Conservation (phyloP, 345 rosid species). For the Citrus maxima region DNA sequence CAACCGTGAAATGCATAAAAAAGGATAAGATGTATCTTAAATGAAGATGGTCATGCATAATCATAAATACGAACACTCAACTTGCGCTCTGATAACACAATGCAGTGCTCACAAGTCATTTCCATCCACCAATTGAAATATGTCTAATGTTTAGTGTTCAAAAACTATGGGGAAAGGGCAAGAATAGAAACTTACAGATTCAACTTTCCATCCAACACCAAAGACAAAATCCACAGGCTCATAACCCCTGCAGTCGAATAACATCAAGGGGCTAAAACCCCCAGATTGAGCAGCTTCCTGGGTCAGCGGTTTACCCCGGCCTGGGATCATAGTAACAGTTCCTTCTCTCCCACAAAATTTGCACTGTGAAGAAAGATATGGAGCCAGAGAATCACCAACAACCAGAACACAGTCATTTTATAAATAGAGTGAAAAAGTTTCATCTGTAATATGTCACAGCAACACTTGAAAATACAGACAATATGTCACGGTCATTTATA, state of each 20-base stretch:
- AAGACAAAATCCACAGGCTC: conserved; percentile 74
- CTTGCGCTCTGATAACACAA: not conserved
- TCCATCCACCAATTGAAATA: conserved; percentile 4
- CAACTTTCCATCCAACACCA: conserved; percentile 67
- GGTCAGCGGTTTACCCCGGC: conserved; percentile 64
- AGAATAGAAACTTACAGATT: conserved; percentile 61
- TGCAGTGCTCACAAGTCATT: not conserved
- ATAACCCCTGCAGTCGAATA: conserved; percentile 78
- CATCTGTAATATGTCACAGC: not conserved
- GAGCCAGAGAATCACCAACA: conserved; percentile 5
- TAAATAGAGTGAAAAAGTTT: not conserved
- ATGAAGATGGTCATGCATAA: not conserved
- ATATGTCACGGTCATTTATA: not conserved
- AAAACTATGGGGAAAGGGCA: not conserved
- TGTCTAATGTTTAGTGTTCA: not conserved
- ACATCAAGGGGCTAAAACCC: conserved; percentile 70
- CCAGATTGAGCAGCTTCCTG: conserved; percentile 53
- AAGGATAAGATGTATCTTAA: not conserved
- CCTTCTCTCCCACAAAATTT: conserved; percentile 87
- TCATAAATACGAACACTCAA: not conserved
- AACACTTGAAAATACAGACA: not conserved
- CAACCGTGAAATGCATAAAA: not conserved
- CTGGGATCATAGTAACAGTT: conserved; percentile 68
- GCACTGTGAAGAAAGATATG: conserved; percentile 46
- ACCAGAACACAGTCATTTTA: not conserved